Percentiles rank a stretch among this genome's conserved stretches.
Conservation (phyloP, 2,329 filamentous ascomycete species). For the Annulohypoxylon truncatum region DNA sequence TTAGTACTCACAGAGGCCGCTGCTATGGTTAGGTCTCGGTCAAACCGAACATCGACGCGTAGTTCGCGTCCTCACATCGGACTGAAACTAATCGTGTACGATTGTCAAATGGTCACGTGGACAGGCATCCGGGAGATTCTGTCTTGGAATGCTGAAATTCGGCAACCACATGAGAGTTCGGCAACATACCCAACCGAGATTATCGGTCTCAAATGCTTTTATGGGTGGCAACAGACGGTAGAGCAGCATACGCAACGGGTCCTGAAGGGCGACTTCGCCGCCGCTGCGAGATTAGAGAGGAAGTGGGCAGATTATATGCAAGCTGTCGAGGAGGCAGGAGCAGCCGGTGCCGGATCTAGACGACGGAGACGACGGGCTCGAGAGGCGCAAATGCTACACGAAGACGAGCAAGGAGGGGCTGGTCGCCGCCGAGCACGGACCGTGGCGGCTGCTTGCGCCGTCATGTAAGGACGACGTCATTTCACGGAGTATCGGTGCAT, state of each 20-base stretch:
- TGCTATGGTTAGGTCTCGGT: slow-evolving; percentile 77
- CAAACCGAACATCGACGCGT: slow-evolving; percentile 55
- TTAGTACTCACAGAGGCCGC: slow-evolving; percentile 87
- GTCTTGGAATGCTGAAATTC: slow-evolving; percentile 82
- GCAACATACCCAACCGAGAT: slow-evolving; percentile 78
- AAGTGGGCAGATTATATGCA: slow-evolving; percentile 98
- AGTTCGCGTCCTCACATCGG: slow-evolving; percentile 66
- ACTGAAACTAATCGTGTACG: slow-evolving; percentile 84
- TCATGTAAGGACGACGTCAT: slow-evolving; percentile 69
- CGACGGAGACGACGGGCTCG: slow-evolving; percentile 80
- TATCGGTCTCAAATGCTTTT: slow-evolving; percentile 91
- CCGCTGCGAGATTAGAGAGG: slow-evolving; percentile 82
- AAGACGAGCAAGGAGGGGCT: slow-evolving; percentile 80
- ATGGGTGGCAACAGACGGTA: slow-evolving; percentile 93
- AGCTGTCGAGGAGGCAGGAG: slow-evolving; percentile 84
- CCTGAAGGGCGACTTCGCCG: slow-evolving; percentile 76
- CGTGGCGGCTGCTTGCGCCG: slow-evolving; percentile 64
- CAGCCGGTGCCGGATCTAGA: slow-evolving; percentile 72
- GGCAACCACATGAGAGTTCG: slow-evolving; percentile 57
- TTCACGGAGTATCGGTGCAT: slow-evolving; percentile 30
- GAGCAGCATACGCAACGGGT: slow-evolving; percentile 93
- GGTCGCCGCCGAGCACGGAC: slow-evolving; percentile 73
- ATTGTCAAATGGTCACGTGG: slow-evolving; percentile 94
- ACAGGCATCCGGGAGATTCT: slow-evolving; percentile 88
- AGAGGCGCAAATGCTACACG: slow-evolving; percentile 83